phyloP scores from a whole-genome alignment of 495 filamentous ascomycete genomes.

The Aspergillus indologenus region DNA sequence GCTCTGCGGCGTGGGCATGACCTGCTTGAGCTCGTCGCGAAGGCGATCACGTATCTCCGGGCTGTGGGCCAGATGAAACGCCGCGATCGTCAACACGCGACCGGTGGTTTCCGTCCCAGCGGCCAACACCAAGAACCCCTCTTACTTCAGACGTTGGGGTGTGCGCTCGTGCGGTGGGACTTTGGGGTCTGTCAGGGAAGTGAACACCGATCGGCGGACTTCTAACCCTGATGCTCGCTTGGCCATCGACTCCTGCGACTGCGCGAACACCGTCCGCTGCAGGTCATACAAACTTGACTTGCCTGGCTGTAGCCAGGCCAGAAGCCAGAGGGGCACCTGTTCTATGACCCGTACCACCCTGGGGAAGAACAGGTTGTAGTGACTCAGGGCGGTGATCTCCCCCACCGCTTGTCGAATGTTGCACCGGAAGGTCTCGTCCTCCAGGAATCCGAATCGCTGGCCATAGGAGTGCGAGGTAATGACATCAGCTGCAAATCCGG shows the following conservation, averaged over 20 bases:
- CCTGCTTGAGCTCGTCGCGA: slow-evolving; percentile 28
- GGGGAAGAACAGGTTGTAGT: slow-evolving; percentile 30
- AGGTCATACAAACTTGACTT: too few species aligned
- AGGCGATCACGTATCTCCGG: slow-evolving; percentile 17
- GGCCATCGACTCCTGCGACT: neutral
- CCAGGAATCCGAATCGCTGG: slow-evolving; percentile 32
- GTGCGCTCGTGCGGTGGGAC: slow-evolving; percentile 24
- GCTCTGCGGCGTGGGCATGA: slow-evolving; percentile 25
- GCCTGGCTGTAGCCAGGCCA: too few species aligned
- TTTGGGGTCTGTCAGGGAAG: slow-evolving; percentile 20
- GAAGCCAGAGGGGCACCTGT: too few species aligned
- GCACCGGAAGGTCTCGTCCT: slow-evolving; percentile 20
- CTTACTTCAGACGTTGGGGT: slow-evolving; percentile 34
- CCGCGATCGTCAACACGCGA: slow-evolving; percentile 19
- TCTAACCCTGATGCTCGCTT: neutral
- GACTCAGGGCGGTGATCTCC: slow-evolving; percentile 19
- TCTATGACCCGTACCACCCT: too few species aligned
- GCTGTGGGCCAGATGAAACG: slow-evolving; percentile 21
- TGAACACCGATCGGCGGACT: slow-evolving; percentile 16
- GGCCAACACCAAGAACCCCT: slow-evolving; percentile 33
- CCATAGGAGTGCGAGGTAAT: slow-evolving; percentile 45
- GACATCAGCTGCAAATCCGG: slow-evolving; percentile 37
- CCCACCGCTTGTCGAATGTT: slow-evolving; percentile 21
- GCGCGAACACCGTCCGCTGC: slow-evolving; percentile 1
- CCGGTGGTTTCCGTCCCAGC: slow-evolving; percentile 46